Base-by-base conservation (phyloP, 2,329 filamentous ascomycete species). In the Nemania sp. region DNA sequence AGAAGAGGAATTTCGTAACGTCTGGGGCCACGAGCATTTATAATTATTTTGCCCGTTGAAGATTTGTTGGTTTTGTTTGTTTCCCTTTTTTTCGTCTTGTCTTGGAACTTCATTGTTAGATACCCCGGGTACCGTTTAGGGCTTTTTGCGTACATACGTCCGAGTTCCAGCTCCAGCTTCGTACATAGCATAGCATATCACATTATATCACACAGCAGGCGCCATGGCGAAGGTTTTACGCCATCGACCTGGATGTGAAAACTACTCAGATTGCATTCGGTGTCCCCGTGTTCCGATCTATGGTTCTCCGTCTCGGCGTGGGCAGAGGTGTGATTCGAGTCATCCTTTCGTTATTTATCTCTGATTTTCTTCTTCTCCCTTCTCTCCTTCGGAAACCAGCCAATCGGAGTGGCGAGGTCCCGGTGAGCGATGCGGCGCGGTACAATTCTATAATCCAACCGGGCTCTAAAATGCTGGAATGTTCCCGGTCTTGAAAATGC, bases 1-100 rank as follows among this genome's bases (percentile, higher is more conserved):
- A 25, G 68, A 71, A 48, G 70, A 71, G 11, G 70, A 72, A 25
- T 68, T 69, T 54, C 67, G 66, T 20, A 72, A 71, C 63, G 70
- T 72, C 58, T 72, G 70, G 70, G 66, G 63, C 29, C 62, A 66
- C 34, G 67, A 71, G 46, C 67, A 67, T 52, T 62, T 70, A 59
- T 71, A 57, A 60, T n/a, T n/a, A 18, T 37, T 17, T 10, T 29
- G 35, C 35, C 32, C 47, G 15, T 60, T 18, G 21, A 43, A 63
- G 50, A 48, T 60, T 21, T 57, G 37, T 54, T 55, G 37, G 54
- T 54, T 52, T 48, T 48, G 13, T 60, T 60, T n/a, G n/a, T n/a
- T n/a, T n/a, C n/a, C n/a, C n/a, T 29, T 29, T 29, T 29, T 3
- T 29, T 29, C 25, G 3, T 29, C 25, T 29, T 29, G 25, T 63